Conservation (phyloP, 768 basidiomycete genomes). For the Kwoniella europaea region DNA sequence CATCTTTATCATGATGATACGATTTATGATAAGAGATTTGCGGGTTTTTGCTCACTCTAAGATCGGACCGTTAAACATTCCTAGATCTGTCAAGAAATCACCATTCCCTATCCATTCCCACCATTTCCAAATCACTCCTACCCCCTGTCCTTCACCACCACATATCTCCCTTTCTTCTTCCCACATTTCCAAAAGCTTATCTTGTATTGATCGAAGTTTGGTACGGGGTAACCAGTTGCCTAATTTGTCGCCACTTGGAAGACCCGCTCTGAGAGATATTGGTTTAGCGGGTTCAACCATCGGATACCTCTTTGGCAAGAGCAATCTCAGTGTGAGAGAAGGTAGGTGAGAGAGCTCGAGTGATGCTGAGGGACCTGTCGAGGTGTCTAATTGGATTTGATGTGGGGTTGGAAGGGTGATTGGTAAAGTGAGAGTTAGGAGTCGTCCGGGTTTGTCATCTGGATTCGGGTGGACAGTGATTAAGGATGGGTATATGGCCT, state of each 20-base stretch:
- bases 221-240: slow-evolving; percentile 35
- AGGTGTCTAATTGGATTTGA: slow-evolving; percentile 10
- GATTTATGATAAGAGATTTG: neutral
- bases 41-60: slow-evolving; percentile 29
- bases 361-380: slow-evolving; percentile 17
- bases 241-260: slow-evolving; percentile 17
- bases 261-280: slow-evolving; percentile 24
- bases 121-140: slow-evolving; percentile 52
- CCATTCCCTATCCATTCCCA: slow-evolving; percentile 54
- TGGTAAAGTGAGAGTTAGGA: slow-evolving; percentile 35
- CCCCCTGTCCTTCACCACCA: slow-evolving; percentile 28
- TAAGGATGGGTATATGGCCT: slow-evolving; percentile 42
- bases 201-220: slow-evolving; percentile 16
- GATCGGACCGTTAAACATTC: slow-evolving; percentile 24
- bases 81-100: slow-evolving; percentile 42
- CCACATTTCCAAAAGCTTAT: slow-evolving; percentile 38
- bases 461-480: slow-evolving; percentile 29
- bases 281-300: slow-evolving; percentile 20
- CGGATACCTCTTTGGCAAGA: slow-evolving; percentile 42
- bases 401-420: slow-evolving; percentile 28
- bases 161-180: slow-evolving; percentile 32
- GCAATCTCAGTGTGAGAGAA: slow-evolving; percentile 26
- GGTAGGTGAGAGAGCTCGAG: slow-evolving; percentile 44
- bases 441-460: slow-evolving; percentile 22
- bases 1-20: neutral